These are phyloP conservation scores for Rachicladosporium sp. DNA, from an alignment of 2,329 filamentous ascomycete genomes.

Conservation along the genomic window DNA sequence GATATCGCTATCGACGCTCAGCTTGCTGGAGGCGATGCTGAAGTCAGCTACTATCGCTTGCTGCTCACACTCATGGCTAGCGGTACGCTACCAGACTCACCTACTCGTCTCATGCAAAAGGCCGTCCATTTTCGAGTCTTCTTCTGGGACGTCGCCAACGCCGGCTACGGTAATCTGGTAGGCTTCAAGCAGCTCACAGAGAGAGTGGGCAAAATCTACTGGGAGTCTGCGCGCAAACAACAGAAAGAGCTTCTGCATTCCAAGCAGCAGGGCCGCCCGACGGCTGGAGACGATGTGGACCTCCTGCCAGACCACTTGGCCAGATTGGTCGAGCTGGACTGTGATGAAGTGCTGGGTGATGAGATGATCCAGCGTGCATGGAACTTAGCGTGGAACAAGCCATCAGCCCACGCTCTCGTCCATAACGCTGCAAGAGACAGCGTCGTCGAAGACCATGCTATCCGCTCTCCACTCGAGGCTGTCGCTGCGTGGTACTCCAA, in stretches of 20 bases:
- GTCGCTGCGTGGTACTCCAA: constrained; percentile 87
- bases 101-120: constrained; percentile 76
- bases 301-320: constrained; percentile 65
- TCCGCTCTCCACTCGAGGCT: constrained; percentile 78
- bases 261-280: constrained; percentile 12
- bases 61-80: constrained; percentile 80
- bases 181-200: constrained; percentile 58
- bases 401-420: constrained; percentile 54
- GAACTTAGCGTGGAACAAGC: constrained; percentile 78
- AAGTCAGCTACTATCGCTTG: constrained; percentile 78
- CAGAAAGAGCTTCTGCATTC: constrained; percentile 28
- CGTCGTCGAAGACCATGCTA: constrained; percentile 73
- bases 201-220: constrained; percentile 61
- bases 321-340: constrained; percentile 63
- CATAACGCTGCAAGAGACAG: constrained; percentile 64
- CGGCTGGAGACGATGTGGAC: constrained; percentile 38
- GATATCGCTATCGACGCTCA: constrained; percentile 87
- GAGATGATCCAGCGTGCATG: constrained; percentile 73
- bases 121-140: constrained; percentile 83
- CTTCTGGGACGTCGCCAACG: constrained; percentile 63
- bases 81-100: constrained; percentile 72
- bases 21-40: constrained; percentile 75
- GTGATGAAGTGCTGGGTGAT: constrained; percentile 68
- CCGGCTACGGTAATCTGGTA: constrained; percentile 49
- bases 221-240: constrained; percentile 66